Percentiles rank a stretch among this genome's conserved stretches.
Evolutionary conservation across 2,329 filamentous ascomycete genomes (phyloP).

Genomic region (Cyphellophora europaea): DNA sequence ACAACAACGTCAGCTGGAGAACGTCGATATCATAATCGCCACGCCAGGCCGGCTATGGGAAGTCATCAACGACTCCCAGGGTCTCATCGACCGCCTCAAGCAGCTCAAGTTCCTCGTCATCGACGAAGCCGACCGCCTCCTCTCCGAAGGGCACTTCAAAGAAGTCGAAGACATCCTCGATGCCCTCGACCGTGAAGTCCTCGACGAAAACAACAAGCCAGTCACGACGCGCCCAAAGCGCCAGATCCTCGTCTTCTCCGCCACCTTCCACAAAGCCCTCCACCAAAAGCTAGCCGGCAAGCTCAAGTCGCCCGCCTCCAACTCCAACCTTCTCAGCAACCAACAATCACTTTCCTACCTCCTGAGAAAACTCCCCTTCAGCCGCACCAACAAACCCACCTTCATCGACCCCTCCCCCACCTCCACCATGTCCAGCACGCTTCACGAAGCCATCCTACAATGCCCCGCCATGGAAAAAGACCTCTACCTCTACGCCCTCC

Average conservation of each 20-base stretch:
- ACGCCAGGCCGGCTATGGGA: slow-evolving; percentile 94
- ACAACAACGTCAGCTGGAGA: slow-evolving; percentile 73
- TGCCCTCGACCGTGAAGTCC: slow-evolving; percentile 58
- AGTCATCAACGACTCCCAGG: slow-evolving; percentile 66
- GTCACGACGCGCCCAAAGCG: slow-evolving; percentile 32
- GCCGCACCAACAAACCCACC: slow-evolving; percentile 65
- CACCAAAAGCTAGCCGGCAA: slow-evolving; percentile 87
- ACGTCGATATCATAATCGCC: slow-evolving; percentile 85
- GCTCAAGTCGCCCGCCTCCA: slow-evolving; percentile 28
- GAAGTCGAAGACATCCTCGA: slow-evolving; percentile 83
- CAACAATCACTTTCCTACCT: slow-evolving; percentile 88
- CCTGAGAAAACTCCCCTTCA: slow-evolving; percentile 78
- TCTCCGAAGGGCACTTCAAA: slow-evolving; percentile 91
- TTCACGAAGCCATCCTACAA: slow-evolving; percentile 86
- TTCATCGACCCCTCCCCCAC: slow-evolving; percentile 89
- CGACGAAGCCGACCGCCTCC: slow-evolving; percentile 85
- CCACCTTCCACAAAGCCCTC: slow-evolving; percentile 84
- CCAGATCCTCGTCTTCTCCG: slow-evolving; percentile 93
- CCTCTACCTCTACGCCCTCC: slow-evolving; percentile 80
- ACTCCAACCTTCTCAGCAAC: slow-evolving; percentile 50
- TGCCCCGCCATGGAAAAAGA: slow-evolving; percentile 95
- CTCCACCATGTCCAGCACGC: slow-evolving; percentile 74
- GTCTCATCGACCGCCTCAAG: slow-evolving; percentile 61
- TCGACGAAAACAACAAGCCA: slow-evolving; percentile 36
- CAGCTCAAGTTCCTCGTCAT: slow-evolving; percentile 74